phyloP scores from a whole-genome alignment of 139 green algal species.

The Astrephomene gubernaculifera region DNA sequence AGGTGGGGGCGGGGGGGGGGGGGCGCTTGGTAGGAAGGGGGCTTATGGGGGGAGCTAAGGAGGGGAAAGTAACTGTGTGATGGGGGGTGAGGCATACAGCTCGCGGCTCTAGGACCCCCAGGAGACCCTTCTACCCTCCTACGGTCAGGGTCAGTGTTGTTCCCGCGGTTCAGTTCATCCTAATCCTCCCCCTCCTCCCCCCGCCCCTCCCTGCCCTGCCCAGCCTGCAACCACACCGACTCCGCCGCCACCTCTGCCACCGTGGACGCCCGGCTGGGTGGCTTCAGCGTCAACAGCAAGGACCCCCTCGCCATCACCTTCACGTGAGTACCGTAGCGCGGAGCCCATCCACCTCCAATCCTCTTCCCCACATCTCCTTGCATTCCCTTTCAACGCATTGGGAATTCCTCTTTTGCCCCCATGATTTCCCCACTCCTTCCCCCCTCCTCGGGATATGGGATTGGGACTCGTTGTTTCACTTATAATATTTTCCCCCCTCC shows the following conservation, averaged over 20 bases:
- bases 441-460: no score
- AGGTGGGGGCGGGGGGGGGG: conserved; percentile 32
- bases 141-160: no score
- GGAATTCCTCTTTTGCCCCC: no score
- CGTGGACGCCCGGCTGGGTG: conserved; percentile 61
- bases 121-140: no score
- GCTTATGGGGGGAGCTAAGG: not conserved
- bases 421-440: no score
- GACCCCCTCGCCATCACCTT: conserved; percentile 65
- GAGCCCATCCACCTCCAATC: no score
- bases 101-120: no score
- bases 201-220: not conserved
- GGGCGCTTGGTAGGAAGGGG: not conserved
- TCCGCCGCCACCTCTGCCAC: not conserved
- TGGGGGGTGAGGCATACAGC: not conserved
- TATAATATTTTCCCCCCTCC: not conserved
- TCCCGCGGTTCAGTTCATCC: no score
- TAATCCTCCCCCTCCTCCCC: no score
- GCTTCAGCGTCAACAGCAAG: not conserved
- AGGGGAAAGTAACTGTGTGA: not conserved
- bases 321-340: conserved; percentile 42
- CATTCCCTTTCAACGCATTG: no score
- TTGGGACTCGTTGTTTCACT: no score
- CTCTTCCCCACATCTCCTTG: no score
- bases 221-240: conserved; percentile 10